These are phyloP conservation scores for Fusarium palustre DNA, from an alignment of 2,329 filamentous ascomycete species.

Conservation along the genomic window DNA sequence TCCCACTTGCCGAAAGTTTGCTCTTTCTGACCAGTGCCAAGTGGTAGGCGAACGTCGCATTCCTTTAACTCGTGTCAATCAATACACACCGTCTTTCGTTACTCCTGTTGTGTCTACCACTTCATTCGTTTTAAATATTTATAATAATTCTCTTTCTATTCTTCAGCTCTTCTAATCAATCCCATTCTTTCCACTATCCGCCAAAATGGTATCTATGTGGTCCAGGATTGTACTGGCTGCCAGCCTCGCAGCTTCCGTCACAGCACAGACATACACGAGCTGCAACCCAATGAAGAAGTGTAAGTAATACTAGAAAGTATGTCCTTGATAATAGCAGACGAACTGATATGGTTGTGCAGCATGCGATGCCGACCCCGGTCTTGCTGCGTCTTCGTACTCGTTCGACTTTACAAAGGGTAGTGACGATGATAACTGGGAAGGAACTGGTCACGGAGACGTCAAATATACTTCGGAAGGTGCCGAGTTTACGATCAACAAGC, in stretches of 20 bases:
- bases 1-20: conserved; percentile 28
- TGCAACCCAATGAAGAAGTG: conserved; percentile 41
- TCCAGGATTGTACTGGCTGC: conserved; percentile 20
- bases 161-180: neutral
- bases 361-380: conserved; percentile 27
- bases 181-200: neutral
- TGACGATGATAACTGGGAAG: conserved; percentile 40
- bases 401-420: conserved; percentile 40
- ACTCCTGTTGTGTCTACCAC: neutral
- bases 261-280: conserved; percentile 32
- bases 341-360: conserved; percentile 7
- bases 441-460: conserved; percentile 33
- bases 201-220: conserved; percentile 18
- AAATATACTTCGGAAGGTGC: conserved; percentile 37
- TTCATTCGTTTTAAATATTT: conserved; percentile 3
- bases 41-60: conserved; percentile 17
- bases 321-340: neutral
- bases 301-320: neutral
- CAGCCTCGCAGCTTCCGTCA: conserved; percentile 26
- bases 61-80: conserved; percentile 7
- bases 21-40: conserved; percentile 1
- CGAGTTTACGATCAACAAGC: conserved; percentile 66
- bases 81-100: conserved; percentile 22
- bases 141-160: neutral
- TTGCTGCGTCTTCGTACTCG: conserved; percentile 33